A percentile compares a stretch with the other conserved stretches of the same genome.
These are phyloP conservation scores for Termitomyces sp. DNA, from an alignment of 768 basidiomycete species.

Conservation along the genomic window DNA sequence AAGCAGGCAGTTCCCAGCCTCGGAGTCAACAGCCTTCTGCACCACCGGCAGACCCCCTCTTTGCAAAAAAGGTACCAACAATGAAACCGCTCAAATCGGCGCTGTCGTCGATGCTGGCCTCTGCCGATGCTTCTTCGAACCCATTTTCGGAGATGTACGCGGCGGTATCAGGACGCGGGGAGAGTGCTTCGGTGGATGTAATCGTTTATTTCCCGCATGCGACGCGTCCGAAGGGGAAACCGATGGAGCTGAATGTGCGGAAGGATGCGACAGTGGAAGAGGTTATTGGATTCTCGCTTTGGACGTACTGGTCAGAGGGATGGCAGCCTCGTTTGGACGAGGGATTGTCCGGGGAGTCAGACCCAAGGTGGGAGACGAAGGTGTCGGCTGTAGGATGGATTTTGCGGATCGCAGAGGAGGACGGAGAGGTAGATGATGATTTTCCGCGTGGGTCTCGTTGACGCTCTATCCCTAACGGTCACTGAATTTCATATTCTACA, in stretches of 20 bases:
- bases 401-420: slow-evolving; percentile 89
- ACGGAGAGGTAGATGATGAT: slow-evolving; percentile 98
- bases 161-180: slow-evolving; percentile 75
- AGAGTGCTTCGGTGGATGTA: slow-evolving; percentile 59
- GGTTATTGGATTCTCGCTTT: slow-evolving; percentile 89
- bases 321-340: slow-evolving; percentile 78
- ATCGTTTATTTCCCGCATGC: slow-evolving; percentile 87
- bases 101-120: slow-evolving; percentile 71
- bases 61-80: slow-evolving; percentile 47
- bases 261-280: slow-evolving; percentile 93
- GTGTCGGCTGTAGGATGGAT: slow-evolving; percentile 88
- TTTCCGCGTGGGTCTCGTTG: slow-evolving; percentile 70
- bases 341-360: slow-evolving; percentile 54
- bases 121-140: slow-evolving; percentile 64
- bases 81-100: slow-evolving; percentile 51
- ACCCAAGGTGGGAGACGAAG: slow-evolving; percentile 52
- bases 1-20: slow-evolving; percentile 5
- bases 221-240: slow-evolving; percentile 50
- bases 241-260: slow-evolving; percentile 73
- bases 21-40: slow-evolving; percentile 16
- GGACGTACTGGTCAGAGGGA: slow-evolving; percentile 90
- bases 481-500: slow-evolving; percentile 27
- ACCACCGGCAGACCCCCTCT: slow-evolving; percentile 32
- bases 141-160: slow-evolving; percentile 89
- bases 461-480: background rate